Evolutionary conservation across 1,139 yeast species (phyloP), one percentile per base, ranked within the genome.

Genomic region (Zygosaccharomyces pseudobailii): DNA sequence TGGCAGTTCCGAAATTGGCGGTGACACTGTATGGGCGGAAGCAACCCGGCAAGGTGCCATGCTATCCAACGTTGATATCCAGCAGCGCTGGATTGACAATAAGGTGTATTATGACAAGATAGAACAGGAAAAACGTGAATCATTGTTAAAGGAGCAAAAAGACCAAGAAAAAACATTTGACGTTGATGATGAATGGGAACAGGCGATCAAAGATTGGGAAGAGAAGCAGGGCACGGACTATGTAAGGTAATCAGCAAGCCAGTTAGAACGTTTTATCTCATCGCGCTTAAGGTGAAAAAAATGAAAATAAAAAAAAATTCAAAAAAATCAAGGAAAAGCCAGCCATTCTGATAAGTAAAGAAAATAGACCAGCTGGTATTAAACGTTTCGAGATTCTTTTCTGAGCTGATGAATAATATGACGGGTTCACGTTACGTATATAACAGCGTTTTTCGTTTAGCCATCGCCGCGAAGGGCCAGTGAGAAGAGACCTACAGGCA

Each of bases 11-110:
- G 99, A 94, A 57, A 75, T 90, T 10, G 96, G 97, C 3, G 97
- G 97, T 17, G 99, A 94, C 63, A 79, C 94, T 0, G 82, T 92
- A 3, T 94, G 98, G 98, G 86, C 90, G 13, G 96, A 90, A 57
- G 96, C 97, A 0, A 78, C 92, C 0, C 75, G 98, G 53, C 92
- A 87, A 57, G 87, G 89, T 2, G 73, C 75, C 0, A 79, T 76
- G 3, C 56, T 63, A 41, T 63, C 57, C 21, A 64, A 65, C 38
- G 73, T 83, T 5, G 96, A 90, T 62, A 79, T 89, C 5, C 98
- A 94, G 57, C 98, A 94, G 56, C 73, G 99, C 52, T 94, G 99
- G 99, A 79, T 94, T 9, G 97, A 88, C 48, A 75, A 82, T 55
- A 92, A 90, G 62, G 85, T 79, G 34, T 72, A 71, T 44, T 89